Evolutionary conservation across 2,329 filamentous ascomycete genomes (phyloP).

Genomic region (Colletotrichum australisinense): DNA sequence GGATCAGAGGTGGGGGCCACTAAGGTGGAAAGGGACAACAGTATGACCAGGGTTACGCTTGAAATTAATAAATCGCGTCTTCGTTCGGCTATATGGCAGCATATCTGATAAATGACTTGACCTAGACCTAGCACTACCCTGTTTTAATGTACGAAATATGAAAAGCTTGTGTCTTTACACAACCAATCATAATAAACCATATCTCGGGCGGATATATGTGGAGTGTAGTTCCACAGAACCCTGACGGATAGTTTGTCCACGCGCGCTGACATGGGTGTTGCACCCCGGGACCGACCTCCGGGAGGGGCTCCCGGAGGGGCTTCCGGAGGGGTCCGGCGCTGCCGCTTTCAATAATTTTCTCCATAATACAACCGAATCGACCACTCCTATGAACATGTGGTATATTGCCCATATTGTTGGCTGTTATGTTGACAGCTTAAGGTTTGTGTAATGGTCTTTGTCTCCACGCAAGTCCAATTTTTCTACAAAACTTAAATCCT

Average conservation of each 20-base stretch:
- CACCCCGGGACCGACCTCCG: not conserved
- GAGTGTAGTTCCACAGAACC: not conserved
- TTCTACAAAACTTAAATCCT: not conserved
- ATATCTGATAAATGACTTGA: not conserved
- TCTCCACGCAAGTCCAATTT: not conserved
- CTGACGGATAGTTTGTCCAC: not conserved
- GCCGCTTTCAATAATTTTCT: not conserved
- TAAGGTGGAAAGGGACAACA: not conserved
- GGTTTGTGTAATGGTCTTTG: not conserved
- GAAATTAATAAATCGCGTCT: not conserved
- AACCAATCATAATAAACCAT: not conserved
- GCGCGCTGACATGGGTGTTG: not conserved
- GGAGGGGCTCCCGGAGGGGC: no score
- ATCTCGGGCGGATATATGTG: not conserved
- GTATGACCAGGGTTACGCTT: not conserved
- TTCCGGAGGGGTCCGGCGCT: not conserved
- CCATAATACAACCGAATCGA: not conserved
- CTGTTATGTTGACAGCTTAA: not conserved
- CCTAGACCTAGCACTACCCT: not conserved
- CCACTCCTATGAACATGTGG: not conserved
- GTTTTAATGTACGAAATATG: not conserved
- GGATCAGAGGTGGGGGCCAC: not conserved
- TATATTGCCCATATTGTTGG: not conserved
- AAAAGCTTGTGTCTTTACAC: not conserved
- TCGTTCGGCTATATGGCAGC: not conserved